These are phyloP conservation scores for Aureobasidium musti DNA, from an alignment of 2,329 filamentous ascomycete genomes.

Conservation along the genomic window DNA sequence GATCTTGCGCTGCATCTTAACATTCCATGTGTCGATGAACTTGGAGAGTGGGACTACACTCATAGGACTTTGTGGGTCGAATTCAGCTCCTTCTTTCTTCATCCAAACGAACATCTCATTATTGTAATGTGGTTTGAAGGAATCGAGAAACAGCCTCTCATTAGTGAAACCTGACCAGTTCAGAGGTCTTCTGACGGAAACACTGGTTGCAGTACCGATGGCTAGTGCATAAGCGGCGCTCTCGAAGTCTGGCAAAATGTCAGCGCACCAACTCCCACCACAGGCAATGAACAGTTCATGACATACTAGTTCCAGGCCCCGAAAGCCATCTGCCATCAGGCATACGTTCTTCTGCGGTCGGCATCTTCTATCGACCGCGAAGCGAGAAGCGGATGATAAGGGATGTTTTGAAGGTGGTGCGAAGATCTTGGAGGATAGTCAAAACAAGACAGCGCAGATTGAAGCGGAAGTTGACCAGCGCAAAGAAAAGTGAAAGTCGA, in stretches of 20 bases:
- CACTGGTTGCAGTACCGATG: background rate
- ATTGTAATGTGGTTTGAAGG: too few species aligned
- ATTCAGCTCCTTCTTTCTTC: background rate
- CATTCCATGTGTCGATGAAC: background rate
- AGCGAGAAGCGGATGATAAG: background rate
- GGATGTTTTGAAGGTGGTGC: background rate
- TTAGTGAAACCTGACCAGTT: background rate
- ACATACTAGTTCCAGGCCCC: background rate
- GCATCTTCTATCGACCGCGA: background rate
- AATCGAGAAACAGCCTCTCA: background rate
- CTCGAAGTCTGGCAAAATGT: background rate
- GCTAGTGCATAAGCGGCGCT: background rate
- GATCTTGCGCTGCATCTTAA: background rate
- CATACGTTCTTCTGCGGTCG: background rate
- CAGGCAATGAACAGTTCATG: too few species aligned
- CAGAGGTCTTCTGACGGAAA: background rate
- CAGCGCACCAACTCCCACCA: too few species aligned
- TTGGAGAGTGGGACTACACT: background rate
- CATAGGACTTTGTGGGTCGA: too few species aligned
- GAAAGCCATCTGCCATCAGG: background rate
- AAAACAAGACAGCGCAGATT: too few species aligned
- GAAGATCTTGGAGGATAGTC: background rate
- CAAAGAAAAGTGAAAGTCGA: background rate
- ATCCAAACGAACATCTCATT: background rate
- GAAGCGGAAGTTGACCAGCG: background rate